Evolutionary conservation across 1,284 basidiomycete species (phyloP).

Genomic region (Austroboletus niveus): DNA sequence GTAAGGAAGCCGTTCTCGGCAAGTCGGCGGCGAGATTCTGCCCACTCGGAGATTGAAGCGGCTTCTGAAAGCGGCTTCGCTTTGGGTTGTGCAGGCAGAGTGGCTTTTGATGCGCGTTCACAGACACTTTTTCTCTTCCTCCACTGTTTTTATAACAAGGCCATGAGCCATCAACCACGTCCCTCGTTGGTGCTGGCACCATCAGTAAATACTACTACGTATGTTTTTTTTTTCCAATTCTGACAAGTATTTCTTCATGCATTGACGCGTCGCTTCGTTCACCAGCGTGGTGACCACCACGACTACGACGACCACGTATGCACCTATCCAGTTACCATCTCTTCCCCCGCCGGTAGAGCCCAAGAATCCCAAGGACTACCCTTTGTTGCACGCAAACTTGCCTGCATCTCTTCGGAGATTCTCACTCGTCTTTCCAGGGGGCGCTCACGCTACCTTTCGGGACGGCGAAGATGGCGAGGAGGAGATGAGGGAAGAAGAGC

Average conservation of each 20-base stretch:
- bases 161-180: conserved; percentile 56
- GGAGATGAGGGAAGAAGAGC: conserved; percentile 70
- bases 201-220: conserved; percentile 78
- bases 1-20: conserved; percentile 11
- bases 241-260: conserved; percentile 4
- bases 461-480: conserved; percentile 62
- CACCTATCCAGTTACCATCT: conserved; percentile 73
- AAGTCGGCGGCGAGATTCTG: conserved; percentile 18
- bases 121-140: conserved; percentile 17
- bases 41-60: conserved; percentile 27
- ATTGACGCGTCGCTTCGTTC: conserved; percentile 29
- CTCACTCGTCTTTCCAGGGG: conserved; percentile 74
- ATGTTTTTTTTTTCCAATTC: conserved; percentile 27
- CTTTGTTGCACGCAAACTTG: conserved; percentile 66
- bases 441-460: conserved; percentile 71
- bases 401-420: conserved; percentile 70
- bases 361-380: conserved; percentile 76
- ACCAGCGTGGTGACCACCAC: conserved; percentile 80
- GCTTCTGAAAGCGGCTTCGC: conserved; percentile 23
- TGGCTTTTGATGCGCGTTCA: conserved; percentile 36
- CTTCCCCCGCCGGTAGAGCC: conserved; percentile 66
- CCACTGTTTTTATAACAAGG: conserved; percentile 25
- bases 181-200: conserved; percentile 68
- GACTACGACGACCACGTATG: conserved; percentile 80
- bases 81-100: conserved; percentile 33